Base-by-base conservation (phyloP, 805 yeast genomes). In the Wickerhamiella slavikovae region DNA sequence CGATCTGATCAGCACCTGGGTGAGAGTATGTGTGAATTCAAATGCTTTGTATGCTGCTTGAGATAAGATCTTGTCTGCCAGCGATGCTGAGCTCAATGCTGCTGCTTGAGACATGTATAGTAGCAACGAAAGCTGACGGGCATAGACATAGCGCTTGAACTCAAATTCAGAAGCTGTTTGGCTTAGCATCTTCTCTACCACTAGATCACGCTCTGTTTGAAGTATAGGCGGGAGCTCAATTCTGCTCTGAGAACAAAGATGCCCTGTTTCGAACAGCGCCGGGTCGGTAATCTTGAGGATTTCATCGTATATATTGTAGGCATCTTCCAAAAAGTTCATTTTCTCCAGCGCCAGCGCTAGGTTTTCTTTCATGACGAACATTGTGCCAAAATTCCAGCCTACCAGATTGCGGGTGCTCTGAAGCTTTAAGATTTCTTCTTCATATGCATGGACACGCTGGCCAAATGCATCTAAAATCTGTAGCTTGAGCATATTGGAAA, bases 321-420 rank as follows among this genome's bases (percentile, higher is more conserved):
- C 61, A 30, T 76, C 83, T 17, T 71, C 74, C 16, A 57, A 48
- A 15, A 75, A 58, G 16, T 62, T 60, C 52, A 78, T 57, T 27
- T 63, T 63, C 31, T 62, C 64, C 32, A 66, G 59, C 3, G 67
- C 54, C 19, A 59, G 48, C 0, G 72, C 73, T 25, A 70, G 45
- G 5, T 62, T 59, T 31, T 69, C 66, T 35, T 62, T 60, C 36
- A 57, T 48, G 11, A 55, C 52, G 29, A 64, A 60, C 20, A 53
- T 49, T 5, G 54, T 44, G 4, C 62, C 60, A 38, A 56, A 57
- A 33, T 60, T 60, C 62, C 63, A 57, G 17, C 65, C 64, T 6
- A 53, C 47, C 10, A 54, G 38, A 29, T 41, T 38, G 26, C 41
- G 39, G 19, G 54, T 47, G 6, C 47, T 47, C 27, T 47, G 48